These are phyloP conservation scores for Avena eriantha DNA, from an alignment of 176 grass and related monocot genomes.

Conservation along the genomic window DNA sequence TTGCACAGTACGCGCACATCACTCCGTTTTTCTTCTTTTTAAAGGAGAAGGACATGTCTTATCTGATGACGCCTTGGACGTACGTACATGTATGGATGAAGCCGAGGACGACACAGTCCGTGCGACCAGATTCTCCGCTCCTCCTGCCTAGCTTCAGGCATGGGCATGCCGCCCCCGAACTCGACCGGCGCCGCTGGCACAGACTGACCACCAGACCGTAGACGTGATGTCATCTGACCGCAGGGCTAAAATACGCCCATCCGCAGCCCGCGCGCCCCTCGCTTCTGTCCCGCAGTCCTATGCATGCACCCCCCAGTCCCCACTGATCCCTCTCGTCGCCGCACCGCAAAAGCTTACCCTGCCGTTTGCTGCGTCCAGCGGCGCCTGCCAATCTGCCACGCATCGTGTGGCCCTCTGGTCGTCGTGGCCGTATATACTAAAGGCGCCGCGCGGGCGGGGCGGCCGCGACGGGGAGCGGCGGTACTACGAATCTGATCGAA, in stretches of 20 bases:
- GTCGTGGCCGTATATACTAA: background rate
- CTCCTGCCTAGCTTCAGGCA: background rate
- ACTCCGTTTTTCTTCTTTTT: too few relatives aligned
- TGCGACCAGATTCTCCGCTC: conserved; percentile 4
- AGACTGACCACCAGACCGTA: background rate
- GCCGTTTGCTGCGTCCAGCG: conserved; percentile 38
- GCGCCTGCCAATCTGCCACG: conserved; percentile 38
- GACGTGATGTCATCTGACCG: conserved; percentile 40
- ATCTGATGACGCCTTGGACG: too few relatives aligned
- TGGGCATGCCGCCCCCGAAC: background rate
- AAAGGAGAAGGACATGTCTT: too few relatives aligned
- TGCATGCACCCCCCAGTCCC: background rate
- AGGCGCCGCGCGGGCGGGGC: background rate
- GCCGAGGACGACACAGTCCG: background rate
- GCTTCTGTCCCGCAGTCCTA: background rate
- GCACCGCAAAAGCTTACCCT: conserved; percentile 3
- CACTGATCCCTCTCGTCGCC: background rate
- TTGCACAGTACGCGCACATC: too few relatives aligned
- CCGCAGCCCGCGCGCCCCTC: too few relatives aligned
- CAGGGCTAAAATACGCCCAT: background rate
- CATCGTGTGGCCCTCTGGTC: background rate
- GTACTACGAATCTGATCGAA: background rate
- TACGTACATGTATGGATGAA: too few relatives aligned
- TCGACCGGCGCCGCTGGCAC: conserved; percentile 6
- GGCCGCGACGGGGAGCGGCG: background rate